Conservation (phyloP, 2,329 filamentous ascomycete species). For the Paraconiothyrium sp. region DNA sequence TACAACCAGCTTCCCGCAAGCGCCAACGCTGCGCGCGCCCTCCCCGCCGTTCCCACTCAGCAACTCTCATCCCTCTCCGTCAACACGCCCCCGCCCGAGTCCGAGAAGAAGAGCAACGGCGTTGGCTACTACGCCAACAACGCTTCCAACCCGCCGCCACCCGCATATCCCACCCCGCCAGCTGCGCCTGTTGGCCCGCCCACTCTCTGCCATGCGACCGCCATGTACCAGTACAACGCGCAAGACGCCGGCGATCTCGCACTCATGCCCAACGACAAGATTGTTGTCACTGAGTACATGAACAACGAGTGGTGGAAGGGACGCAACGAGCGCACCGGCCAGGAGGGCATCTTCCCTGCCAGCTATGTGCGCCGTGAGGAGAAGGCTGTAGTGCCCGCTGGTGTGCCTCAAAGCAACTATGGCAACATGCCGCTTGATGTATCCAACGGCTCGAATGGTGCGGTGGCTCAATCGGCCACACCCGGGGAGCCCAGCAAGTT, state of each 20-base stretch:
- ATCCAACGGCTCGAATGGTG: conserved; percentile 50
- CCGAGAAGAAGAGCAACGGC: conserved; percentile 50
- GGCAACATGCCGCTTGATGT: conserved; percentile 80
- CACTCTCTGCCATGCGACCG: conserved; percentile 76
- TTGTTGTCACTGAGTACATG: conserved; percentile 89
- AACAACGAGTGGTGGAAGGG: conserved; percentile 98
- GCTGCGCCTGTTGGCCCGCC: conserved; percentile 59
- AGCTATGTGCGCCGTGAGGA: conserved; percentile 82
- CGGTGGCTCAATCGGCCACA: conserved; percentile 11
- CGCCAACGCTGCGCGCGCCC: conserved; percentile 62
- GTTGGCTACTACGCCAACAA: conserved; percentile 52
- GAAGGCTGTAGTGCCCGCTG: conserved; percentile 58
- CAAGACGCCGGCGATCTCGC: conserved; percentile 83
- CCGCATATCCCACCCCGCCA: conserved; percentile 57
- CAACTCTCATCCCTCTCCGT: conserved; percentile 47
- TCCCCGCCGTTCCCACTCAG: conserved; percentile 42
- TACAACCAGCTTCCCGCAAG: conserved; percentile 78
- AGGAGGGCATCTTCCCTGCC: conserved; percentile 94
- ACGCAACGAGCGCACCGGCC: conserved; percentile 80
- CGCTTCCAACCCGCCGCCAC: conserved; percentile 55
- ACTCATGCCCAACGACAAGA: conserved; percentile 80
- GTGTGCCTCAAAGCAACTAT: conserved; percentile 67
- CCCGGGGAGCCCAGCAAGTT: conserved; percentile 69
- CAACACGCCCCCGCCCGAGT: conserved; percentile 37
- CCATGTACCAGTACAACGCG: conserved; percentile 84